Base-by-base conservation (phyloP, 768 basidiomycete genomes). In the Boletus vinaceobasis region DNA sequence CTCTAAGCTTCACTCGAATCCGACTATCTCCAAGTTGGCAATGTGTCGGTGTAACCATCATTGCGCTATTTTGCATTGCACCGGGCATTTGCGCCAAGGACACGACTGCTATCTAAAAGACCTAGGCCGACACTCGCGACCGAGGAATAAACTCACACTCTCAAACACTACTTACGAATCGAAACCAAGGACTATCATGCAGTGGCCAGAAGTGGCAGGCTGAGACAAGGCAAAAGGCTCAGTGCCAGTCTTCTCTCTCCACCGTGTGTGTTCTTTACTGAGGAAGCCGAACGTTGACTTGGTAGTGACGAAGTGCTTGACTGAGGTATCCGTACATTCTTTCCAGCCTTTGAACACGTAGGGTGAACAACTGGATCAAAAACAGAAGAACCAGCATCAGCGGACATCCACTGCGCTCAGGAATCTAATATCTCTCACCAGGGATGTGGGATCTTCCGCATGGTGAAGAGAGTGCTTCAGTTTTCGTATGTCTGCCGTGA, bases 231-330 rank as follows among this genome's bases (percentile, higher is more conserved):
- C 4, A 10, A 53, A 17, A 23, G 7, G 1, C 3, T n/a, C 27
- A 45, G 23, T 33, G 3, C 26, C 3, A 19, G 26, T 23, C 13
- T 48, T 43, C n/a, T 36, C 40, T 56, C 23, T 36, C 32, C n/a
- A 31, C 10, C 14, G 5, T 26, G 11, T 26, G 11, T 32, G 4
- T 10, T 43, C 44, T 26, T 52, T 31, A 23, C 40, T 58, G n/a
- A 27, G 48, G 50, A 5, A 64, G 52, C 10, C 2, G 56, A 39
- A 64, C 62, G 7, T 50, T 65, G 50, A 57, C 50, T 23, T 65
- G 64, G 38, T 65, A 66, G 32, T 57, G 48, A 31, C 58, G 61
- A 39, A 65, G 64, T 7, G 64, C 64, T 29, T 43, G 58, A 26
- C 61, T 60, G 9, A 65, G 64, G 39, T 57, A 63, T 21, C 55